Percentiles rank a stretch among this genome's conserved stretches.
These are phyloP conservation scores for Vitis hybrid DNA, from an alignment of 177 flowering plant species.

Conservation along the genomic window DNA sequence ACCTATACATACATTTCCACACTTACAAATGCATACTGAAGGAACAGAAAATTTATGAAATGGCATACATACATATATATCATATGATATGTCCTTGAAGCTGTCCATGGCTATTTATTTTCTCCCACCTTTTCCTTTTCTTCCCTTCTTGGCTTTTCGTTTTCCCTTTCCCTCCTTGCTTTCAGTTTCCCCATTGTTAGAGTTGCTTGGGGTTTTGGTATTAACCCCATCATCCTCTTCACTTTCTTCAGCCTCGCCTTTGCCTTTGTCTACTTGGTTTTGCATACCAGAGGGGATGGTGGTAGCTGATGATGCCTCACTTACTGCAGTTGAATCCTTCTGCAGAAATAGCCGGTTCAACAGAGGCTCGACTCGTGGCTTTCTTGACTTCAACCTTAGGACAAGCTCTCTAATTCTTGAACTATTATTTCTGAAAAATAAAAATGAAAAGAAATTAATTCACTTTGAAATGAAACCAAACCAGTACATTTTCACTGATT, in stretches of 20 bases:
- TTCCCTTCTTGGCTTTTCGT: slow-evolving; percentile 7
- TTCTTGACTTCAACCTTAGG: slow-evolving; percentile 10
- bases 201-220: neutral
- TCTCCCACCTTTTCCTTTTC: slow-evolving; percentile 1
- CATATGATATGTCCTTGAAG: too few species aligned
- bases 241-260: slow-evolving; percentile 2
- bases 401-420: slow-evolving; percentile 6
- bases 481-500: neutral
- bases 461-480: neutral
- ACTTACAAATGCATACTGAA: too few species aligned
- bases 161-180: neutral
- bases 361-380: slow-evolving; percentile 19
- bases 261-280: neutral
- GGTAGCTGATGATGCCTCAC: neutral
- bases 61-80: too few species aligned
- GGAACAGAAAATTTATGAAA: too few species aligned
- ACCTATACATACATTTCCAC: too few species aligned
- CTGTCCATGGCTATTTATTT: neutral
- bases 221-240: neutral
- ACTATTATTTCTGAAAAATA: slow-evolving; percentile 16
- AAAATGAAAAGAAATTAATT: neutral
- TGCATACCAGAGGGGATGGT: neutral
- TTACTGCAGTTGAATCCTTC: neutral
- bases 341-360: slow-evolving; percentile 19
- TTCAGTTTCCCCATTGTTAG: neutral